These are phyloP conservation scores for Clonostachys rhizophaga DNA, from an alignment of 2,329 filamentous ascomycete genomes.

Conservation along the genomic window DNA sequence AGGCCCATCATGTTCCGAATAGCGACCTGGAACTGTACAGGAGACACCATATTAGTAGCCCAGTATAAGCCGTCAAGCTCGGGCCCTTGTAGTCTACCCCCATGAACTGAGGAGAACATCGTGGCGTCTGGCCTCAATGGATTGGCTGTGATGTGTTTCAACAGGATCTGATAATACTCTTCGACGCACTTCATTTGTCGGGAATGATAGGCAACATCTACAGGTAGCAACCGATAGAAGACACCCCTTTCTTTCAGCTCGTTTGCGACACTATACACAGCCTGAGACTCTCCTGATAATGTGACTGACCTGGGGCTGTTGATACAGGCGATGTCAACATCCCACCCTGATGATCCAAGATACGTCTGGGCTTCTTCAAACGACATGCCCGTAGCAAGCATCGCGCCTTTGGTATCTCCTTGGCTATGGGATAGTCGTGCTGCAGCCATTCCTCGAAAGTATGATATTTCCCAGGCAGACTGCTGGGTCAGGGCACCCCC, in stretches of 20 bases:
- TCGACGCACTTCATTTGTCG: constrained; percentile 33
- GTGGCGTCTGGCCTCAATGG: background rate
- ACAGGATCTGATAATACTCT: constrained; percentile 22
- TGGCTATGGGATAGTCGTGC: constrained; percentile 15
- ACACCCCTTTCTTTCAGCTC: constrained; percentile 21
- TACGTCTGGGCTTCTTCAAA: constrained; percentile 15
- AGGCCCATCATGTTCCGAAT: constrained; percentile 24
- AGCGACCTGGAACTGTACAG: constrained; percentile 36
- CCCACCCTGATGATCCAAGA: constrained; percentile 10
- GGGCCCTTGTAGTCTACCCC: constrained; percentile 11
- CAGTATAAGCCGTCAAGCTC: constrained; percentile 34
- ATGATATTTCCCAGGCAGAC: constrained; percentile 34
- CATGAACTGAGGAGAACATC: constrained; percentile 37
- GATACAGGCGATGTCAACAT: constrained; percentile 32
- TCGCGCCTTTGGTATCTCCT: constrained; percentile 25
- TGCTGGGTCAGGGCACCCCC: constrained; percentile 24
- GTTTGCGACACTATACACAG: constrained; percentile 20
- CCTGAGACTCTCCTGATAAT: constrained; percentile 29
- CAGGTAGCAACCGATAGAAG: constrained; percentile 26
- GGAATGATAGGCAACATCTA: constrained; percentile 38
- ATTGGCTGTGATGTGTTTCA: constrained; percentile 9
- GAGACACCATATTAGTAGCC: constrained; percentile 36
- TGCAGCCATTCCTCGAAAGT: constrained; percentile 30
- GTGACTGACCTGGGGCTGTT: constrained; percentile 38
- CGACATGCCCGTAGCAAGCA: constrained; percentile 34